These are phyloP conservation scores for Fraxinus greggii DNA, from an alignment of 305 asterid genomes.

Conservation along the genomic window DNA sequence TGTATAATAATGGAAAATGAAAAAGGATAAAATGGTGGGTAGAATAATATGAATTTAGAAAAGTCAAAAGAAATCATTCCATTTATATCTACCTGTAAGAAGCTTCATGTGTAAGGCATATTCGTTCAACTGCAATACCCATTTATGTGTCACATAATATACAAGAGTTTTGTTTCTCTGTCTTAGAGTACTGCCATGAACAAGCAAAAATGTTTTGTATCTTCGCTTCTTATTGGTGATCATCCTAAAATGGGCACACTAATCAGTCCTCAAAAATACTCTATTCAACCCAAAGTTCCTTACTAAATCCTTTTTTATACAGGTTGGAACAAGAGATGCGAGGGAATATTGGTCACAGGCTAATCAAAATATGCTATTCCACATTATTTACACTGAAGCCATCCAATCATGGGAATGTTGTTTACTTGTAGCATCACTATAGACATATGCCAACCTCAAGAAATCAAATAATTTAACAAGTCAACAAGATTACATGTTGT, in stretches of 20 bases:
- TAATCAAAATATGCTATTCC: too few relatives aligned
- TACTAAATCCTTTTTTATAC: too few relatives aligned
- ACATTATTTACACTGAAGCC: too few relatives aligned
- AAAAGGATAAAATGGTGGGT: constrained; percentile 8
- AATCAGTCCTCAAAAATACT: too few relatives aligned
- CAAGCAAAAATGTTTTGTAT: background rate
- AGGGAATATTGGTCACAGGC: too few relatives aligned
- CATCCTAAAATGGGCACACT: background rate
- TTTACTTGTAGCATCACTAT: background rate
- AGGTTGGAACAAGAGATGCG: too few relatives aligned
- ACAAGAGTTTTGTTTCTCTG: background rate
- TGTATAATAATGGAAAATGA: background rate
- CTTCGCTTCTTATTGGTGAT: background rate
- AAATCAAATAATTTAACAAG: background rate
- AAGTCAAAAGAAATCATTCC: too few relatives aligned
- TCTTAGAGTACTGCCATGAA: background rate
- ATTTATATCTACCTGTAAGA: too few relatives aligned
- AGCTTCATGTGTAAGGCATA: too few relatives aligned
- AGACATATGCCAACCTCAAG: background rate
- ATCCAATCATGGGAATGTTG: too few relatives aligned
- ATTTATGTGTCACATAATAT: background rate
- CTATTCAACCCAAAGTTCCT: too few relatives aligned
- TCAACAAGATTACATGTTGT: background rate
- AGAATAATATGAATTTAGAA: background rate
- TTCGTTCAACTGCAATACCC: background rate